Conservation (phyloP, 805 yeast genomes). For the Myxozyma mucilagina region DNA sequence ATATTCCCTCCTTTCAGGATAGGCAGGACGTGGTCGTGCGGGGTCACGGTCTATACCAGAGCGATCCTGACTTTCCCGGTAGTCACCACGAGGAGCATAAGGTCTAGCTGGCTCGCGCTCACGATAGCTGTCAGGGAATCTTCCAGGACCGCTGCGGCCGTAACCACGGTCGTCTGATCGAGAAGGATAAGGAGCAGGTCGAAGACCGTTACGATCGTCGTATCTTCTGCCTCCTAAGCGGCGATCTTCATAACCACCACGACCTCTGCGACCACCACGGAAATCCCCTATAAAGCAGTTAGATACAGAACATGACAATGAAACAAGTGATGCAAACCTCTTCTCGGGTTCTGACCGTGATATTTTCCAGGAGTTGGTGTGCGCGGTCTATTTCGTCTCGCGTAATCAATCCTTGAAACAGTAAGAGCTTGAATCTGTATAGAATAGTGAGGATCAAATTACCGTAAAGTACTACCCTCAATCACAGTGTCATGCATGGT, state of each 20-base stretch:
- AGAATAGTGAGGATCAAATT: neutral
- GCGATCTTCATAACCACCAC: conserved; percentile 20
- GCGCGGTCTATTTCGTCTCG: conserved; percentile 44
- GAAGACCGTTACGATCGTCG: conserved; percentile 12
- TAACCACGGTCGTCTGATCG: conserved; percentile 7
- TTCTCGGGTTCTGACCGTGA: conserved; percentile 36
- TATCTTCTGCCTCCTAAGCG: conserved; percentile 2
- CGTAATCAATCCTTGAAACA: conserved; percentile 45
- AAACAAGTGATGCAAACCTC: neutral
- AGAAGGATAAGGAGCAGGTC: conserved; percentile 15
- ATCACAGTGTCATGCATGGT: conserved; percentile 48
- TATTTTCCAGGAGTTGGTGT: conserved; percentile 44
- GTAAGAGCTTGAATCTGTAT: neutral
- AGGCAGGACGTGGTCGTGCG: neutral
- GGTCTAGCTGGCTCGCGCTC: conserved; percentile 14
- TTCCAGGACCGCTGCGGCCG: neutral
- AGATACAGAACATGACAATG: neutral
- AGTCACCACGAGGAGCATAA: neutral
- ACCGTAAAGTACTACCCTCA: conserved; percentile 45
- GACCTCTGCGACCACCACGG: conserved; percentile 24
- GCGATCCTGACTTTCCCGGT: neutral
- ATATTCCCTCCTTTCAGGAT: conserved; percentile 3
- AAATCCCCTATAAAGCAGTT: neutral
- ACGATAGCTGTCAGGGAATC: conserved; percentile 10
- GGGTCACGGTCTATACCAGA: neutral